Percentiles rank a stretch among this genome's conserved stretches.
phyloP scores from a whole-genome alignment of 768 basidiomycete species.

The Termitomyces sp. region DNA sequence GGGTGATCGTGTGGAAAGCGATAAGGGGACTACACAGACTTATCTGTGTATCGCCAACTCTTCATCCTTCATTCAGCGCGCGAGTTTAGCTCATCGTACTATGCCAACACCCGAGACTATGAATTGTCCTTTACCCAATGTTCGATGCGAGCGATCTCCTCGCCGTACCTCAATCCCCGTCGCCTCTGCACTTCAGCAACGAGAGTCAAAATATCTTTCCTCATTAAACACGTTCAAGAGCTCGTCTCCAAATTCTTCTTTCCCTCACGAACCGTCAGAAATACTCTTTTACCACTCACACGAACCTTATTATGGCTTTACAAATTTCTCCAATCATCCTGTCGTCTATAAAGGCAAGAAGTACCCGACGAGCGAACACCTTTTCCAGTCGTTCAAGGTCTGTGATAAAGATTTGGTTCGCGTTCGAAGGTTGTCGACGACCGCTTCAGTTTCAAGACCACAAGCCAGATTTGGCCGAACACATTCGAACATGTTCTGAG shows the following conservation, averaged over 20 bases:
- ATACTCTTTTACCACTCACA: constrained; percentile 66
- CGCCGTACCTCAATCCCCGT: not conserved
- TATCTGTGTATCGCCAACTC: not conserved
- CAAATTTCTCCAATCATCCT: constrained; percentile 69
- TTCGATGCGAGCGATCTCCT: constrained; percentile 1
- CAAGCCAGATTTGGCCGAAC: constrained; percentile 63
- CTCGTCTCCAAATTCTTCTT: constrained; percentile 18
- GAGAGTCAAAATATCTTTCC: not conserved
- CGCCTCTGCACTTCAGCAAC: not conserved
- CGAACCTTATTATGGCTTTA: constrained; percentile 66
- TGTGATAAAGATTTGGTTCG: constrained; percentile 1
- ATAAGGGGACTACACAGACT: not conserved
- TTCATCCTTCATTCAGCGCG: not conserved
- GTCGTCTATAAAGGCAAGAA: constrained; percentile 58
- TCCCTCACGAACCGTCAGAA: constrained; percentile 26
- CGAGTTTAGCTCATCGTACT: not conserved
- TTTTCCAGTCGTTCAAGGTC: constrained; percentile 75
- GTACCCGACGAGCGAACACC: constrained; percentile 76
- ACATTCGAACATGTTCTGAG: constrained; percentile 62
- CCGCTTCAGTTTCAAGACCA: constrained; percentile 53
- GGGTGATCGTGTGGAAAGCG: not conserved
- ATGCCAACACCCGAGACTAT: not conserved
- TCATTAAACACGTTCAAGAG: not conserved
- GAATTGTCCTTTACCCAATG: not conserved
- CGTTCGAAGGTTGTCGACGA: not conserved